These are phyloP conservation scores for Amaranthus hypochondriacus DNA, from an alignment of 148 eudicot species.

Conservation along the genomic window DNA sequence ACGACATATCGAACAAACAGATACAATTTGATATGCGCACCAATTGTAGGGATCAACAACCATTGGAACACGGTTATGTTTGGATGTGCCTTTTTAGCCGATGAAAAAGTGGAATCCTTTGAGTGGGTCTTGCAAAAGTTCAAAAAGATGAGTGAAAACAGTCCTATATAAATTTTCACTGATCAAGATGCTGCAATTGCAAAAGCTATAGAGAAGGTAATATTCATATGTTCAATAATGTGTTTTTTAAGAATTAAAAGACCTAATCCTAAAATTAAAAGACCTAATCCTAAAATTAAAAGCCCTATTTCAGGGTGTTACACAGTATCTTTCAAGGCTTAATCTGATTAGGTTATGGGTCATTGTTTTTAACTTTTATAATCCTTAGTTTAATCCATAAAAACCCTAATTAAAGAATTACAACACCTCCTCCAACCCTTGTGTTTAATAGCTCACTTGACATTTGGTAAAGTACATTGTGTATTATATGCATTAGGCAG, in stretches of 20 bases:
- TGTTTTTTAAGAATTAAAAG: neutral
- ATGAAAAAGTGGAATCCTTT: neutral
- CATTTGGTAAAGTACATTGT: no score
- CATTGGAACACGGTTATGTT: neutral
- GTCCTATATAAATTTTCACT: neutral
- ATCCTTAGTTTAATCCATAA: no score
- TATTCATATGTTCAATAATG: neutral
- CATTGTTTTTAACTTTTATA: no score
- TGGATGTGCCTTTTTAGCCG: neutral
- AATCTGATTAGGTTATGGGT: no score
- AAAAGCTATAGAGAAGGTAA: neutral
- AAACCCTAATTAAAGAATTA: no score
- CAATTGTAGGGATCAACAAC: slow-evolving; percentile 1
- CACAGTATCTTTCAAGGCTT: no score
- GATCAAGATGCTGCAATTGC: neutral
- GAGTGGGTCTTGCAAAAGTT: neutral
- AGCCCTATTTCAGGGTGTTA: no score
- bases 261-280: neutral
- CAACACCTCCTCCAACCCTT: no score
- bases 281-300: neutral
- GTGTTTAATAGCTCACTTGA: no score
- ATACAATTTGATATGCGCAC: slow-evolving; percentile 1
- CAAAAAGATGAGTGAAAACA: neutral
- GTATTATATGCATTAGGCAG: no score
- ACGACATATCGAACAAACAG: neutral